Evolutionary conservation across 164 flowering plant species (phyloP), one percentile per base, ranked within the genome.

Genomic region (Liquidambar formosana): DNA sequence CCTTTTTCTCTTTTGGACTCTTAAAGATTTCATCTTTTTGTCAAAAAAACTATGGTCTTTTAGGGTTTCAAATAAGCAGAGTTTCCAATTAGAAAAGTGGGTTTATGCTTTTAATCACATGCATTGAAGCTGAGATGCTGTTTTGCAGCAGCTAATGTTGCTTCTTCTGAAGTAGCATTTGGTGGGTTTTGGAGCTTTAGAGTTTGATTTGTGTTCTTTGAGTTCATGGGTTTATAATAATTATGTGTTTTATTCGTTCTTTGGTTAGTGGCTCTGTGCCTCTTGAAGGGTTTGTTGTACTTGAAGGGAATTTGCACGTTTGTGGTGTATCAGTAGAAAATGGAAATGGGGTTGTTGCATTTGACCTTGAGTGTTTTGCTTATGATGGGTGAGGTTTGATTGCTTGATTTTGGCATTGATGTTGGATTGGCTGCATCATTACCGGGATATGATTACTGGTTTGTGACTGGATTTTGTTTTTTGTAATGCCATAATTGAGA

Each of bases 401-500:
- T 59, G 67, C 68, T 71, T 56, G 64, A 64, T 67, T 66, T 45
- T 66, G 74, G 63, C 22, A 15, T 46, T 73, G 23, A 16, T 45
- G 56, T 63, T 28, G 38, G 54, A 16, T 41, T 46, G 52, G 11
- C 15, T n/a, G 38, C 47, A 61, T 28, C 27, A 14, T n/a, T 26
- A 16, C 13, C 60, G 41, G 43, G 19, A 52, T 46, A 15, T 41
- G 10, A 23, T 27, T 62, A 19, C 33, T 23, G 44, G 27, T 13
- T 56, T 49, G 49, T 33, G 59, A 48, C n/a, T 61, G 43, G 19
- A 9, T 46, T 57, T 65, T 12, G 18, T 26, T 74, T 10, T 64
- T 68, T 45, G 13, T n/a, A 52, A 14, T 26, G 67, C 41, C 43
- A 52, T 61, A 61, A 64, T 63, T 57, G 52, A 0, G 68, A 67